Percentiles rank a stretch among this genome's conserved stretches.
phyloP scores from a whole-genome alignment of 495 filamentous ascomycete genomes.

The Penicillium subrubescens region DNA sequence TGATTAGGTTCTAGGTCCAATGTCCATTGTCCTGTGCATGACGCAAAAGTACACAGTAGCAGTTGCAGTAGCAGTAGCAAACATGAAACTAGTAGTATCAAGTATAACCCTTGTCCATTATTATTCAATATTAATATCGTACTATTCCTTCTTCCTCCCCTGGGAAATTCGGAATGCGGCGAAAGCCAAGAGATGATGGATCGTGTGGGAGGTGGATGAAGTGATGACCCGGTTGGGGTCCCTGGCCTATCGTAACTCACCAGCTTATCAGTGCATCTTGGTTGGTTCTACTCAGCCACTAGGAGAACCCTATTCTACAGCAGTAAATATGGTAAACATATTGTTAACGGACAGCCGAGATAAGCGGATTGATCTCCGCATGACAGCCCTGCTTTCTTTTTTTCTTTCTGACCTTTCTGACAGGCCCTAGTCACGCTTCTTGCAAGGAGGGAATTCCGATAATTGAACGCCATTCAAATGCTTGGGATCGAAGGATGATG shows the following conservation, averaged over 20 bases:
- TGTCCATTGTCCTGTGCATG: background rate
- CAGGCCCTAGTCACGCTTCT: background rate
- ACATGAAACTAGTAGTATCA: too few relatives aligned
- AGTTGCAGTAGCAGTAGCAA: background rate
- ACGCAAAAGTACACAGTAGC: background rate
- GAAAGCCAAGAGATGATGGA: conserved; percentile 18
- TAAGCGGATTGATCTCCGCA: conserved; percentile 14
- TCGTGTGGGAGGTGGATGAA: background rate
- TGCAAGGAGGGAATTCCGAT: conserved; percentile 12
- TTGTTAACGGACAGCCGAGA: conserved; percentile 7
- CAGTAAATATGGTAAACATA: too few relatives aligned
- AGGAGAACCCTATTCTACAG: background rate
- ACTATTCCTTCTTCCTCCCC: background rate
- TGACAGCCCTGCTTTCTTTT: background rate
- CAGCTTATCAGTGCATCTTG: conserved; percentile 19
- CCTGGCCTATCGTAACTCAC: conserved; percentile 13
- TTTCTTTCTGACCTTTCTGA: background rate
- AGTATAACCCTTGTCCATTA: background rate
- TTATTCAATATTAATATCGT: too few relatives aligned
- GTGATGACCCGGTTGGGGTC: background rate
- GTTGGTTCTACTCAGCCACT: background rate
- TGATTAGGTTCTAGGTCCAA: background rate
- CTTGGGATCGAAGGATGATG: background rate
- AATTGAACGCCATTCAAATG: conserved; percentile 8
- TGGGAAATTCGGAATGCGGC: background rate